A percentile compares a stretch with the other conserved stretches of the same genome.
Conservation (phyloP, 2,329 filamentous ascomycete species). For the Teratosphaeria destructans region DNA sequence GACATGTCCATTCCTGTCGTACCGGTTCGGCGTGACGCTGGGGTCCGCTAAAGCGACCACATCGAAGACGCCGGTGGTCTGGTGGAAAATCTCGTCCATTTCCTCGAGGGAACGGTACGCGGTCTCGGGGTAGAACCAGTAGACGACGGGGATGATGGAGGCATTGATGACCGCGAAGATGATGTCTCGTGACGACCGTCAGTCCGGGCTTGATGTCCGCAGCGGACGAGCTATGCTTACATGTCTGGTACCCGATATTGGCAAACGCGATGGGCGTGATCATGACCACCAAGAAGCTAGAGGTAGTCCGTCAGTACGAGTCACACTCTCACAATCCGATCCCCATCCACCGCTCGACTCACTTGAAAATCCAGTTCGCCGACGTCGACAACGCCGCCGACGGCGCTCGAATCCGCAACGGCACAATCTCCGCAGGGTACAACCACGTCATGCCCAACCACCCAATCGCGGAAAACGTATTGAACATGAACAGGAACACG, state of each 20-base stretch:
- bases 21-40: constrained; percentile 42
- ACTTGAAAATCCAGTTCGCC: neutral
- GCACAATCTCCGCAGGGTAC: neutral
- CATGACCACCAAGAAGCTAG: neutral
- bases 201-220: neutral
- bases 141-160: constrained; percentile 31
- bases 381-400: neutral
- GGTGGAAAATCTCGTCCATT: constrained; percentile 53
- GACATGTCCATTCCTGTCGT: constrained; percentile 47
- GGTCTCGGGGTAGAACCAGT: constrained; percentile 53
- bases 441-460: neutral
- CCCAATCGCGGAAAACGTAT: neutral
- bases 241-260: neutral
- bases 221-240: neutral
- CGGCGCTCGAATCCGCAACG: neutral
- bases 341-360: too few relatives aligned
- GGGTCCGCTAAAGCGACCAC: constrained; percentile 41
- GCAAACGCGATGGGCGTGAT: neutral
- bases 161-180: neutral
- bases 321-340: neutral
- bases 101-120: constrained; percentile 50
- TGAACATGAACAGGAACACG: neutral
- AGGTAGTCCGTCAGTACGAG: neutral
- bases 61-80: constrained; percentile 30
- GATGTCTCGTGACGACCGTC: neutral